phyloP scores from a whole-genome alignment of 441 rosid genomes.

The Mallotus repandus region DNA sequence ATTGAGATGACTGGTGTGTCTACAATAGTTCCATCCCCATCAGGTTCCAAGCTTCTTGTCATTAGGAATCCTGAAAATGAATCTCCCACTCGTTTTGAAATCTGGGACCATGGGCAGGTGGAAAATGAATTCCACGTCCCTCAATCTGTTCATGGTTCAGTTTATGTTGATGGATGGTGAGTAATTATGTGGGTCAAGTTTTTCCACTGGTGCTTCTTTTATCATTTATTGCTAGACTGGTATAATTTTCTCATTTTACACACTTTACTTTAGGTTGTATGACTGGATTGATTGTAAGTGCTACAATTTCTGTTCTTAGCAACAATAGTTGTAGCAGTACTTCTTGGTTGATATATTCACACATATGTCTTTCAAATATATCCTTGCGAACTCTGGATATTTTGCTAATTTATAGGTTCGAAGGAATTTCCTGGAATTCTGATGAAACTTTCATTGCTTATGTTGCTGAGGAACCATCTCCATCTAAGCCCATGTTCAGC shows the following conservation, averaged over 20 bases:
- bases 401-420: conserved; percentile 61
- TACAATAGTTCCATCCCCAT: conserved; percentile 73
- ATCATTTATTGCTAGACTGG: background rate
- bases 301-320: background rate
- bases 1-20: conserved; percentile 76
- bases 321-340: background rate
- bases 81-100: conserved; percentile 76
- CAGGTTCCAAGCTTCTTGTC: conserved; percentile 79
- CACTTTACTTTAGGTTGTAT: conserved; percentile 3
- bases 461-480: conserved; percentile 81
- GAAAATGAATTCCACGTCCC: conserved; percentile 85
- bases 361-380: background rate
- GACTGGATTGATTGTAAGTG: conserved; percentile 2
- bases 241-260: background rate
- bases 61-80: conserved; percentile 78
- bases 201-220: background rate
- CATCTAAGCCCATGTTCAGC: conserved; percentile 60
- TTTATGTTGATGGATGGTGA: conserved; percentile 86
- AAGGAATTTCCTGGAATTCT: conserved; percentile 89
- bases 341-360: background rate
- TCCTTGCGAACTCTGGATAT: conserved; percentile 16
- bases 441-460: conserved; percentile 78
- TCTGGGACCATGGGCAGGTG: conserved; percentile 73
- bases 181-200: background rate
- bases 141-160: conserved; percentile 80